Conservation (phyloP, 179 eudicot species). For the Drosera spatulata region DNA sequence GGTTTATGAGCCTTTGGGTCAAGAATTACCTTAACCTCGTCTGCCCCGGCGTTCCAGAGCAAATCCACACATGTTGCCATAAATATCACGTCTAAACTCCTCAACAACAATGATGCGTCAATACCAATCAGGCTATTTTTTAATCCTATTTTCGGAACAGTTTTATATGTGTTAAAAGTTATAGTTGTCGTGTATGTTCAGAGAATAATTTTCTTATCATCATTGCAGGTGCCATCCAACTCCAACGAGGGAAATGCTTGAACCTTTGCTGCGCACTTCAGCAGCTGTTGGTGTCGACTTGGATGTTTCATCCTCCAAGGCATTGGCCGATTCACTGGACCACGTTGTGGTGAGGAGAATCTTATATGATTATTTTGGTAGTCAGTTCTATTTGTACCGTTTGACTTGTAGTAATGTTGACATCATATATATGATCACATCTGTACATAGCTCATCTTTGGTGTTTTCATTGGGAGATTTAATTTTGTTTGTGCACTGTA, state of each 20-base stretch:
- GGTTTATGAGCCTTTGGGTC: not conserved
- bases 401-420: not conserved
- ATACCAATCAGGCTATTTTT: too few relatives aligned
- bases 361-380: not conserved
- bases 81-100: too few relatives aligned
- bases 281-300: slow-evolving; percentile 78
- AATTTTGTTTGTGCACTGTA: not conserved
- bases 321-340: slow-evolving; percentile 94
- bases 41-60: too few relatives aligned
- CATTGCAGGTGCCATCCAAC: slow-evolving; percentile 76
- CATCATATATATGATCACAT: not conserved
- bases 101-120: too few relatives aligned
- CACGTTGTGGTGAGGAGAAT: slow-evolving; percentile 59
- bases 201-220: not conserved
- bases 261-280: slow-evolving; percentile 87
- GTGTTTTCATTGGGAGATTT: not conserved
- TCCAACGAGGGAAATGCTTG: slow-evolving; percentile 97
- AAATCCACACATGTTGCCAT: too few relatives aligned
- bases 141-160: too few relatives aligned
- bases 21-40: too few relatives aligned
- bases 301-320: slow-evolving; percentile 89
- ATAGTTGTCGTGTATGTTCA: not conserved
- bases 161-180: not conserved
- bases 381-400: not conserved
- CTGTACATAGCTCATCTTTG: not conserved